Evolutionary conservation across 345 rosid genomes (phyloP), one percentile per base, ranked within the genome.

Genomic region (Arabidopsis suecica): DNA sequence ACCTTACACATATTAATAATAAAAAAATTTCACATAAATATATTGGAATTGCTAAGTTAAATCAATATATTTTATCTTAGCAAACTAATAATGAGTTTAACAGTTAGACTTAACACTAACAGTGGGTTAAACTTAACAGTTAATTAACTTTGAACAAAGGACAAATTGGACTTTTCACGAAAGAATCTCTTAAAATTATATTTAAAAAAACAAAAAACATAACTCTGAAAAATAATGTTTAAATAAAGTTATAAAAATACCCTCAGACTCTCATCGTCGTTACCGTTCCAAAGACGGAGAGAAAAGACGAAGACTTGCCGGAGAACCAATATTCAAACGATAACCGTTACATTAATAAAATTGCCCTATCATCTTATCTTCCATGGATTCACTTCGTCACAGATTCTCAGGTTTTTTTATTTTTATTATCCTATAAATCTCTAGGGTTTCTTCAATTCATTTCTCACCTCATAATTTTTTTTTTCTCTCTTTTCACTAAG

Each of bases 401-500:
- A 36, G 34, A 68, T 61, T 61, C 45, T 68, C 69, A 68, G 73
- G 71, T 69, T n/a, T 30, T 30, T 28, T 2, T 28, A 28, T 40
- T 34, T 33, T 36, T 36, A 5, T 36, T 5, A 16, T 28, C 23
- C 36, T 71, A 34, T 50, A 20, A 20, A 72, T 42, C 3, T 10
- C 42, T 75, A 56, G 66, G 73, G 74, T 66, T 71, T 33, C 10
- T 8, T 49, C 62, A 56, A 13, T 38, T 6, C 49, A 11, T 2
- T 12, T 23, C 45, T 16, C 32, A 57, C 28, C 23, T 28, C 32
- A 28, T 28, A 28, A 28, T 2, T 28, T 36, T 36, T 9, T 37
- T 9, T 37, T 2, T 37, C 6, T 42, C 47, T 42, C 6, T 20
- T 42, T 12, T 13, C 47, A 4, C 47, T 42, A 13, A 42, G 47